Evolutionary conservation across 495 filamentous ascomycete species (phyloP).

Genomic region (Articulospora tetracladia): DNA sequence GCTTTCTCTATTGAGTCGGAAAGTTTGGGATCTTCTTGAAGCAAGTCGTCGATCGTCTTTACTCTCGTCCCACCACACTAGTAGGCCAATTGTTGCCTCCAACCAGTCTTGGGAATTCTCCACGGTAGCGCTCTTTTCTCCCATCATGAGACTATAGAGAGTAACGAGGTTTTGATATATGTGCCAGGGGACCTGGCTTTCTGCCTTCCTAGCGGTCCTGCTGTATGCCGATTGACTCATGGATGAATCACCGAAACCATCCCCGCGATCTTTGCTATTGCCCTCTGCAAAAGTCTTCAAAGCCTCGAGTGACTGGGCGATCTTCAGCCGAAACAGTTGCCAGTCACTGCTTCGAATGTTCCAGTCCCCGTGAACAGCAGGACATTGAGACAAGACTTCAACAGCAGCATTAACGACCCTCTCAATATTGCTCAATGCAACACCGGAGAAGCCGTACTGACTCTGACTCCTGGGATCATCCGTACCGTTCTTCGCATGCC

Average conservation of each 20-base stretch:
- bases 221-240: constrained; percentile 37
- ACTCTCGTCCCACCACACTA: constrained; percentile 86
- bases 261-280: constrained; percentile 28
- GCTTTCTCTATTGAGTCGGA: constrained; percentile 17
- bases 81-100: constrained; percentile 74
- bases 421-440: constrained; percentile 68
- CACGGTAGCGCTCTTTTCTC: constrained; percentile 64
- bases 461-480: constrained; percentile 47
- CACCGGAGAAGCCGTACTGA: constrained; percentile 62
- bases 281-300: constrained; percentile 74
- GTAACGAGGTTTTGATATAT: constrained; percentile 75
- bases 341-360: constrained; percentile 72
- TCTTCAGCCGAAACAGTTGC: constrained; percentile 69
- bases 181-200: constrained; percentile 79
- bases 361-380: constrained; percentile 66
- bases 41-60: constrained; percentile 43
- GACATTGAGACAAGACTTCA: constrained; percentile 64
- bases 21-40: constrained; percentile 35
- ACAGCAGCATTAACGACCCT: constrained; percentile 61
- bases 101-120: constrained; percentile 75
- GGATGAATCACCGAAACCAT: constrained; percentile 50
- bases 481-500: constrained; percentile 55
- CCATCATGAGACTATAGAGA: constrained; percentile 73
- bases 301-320: constrained; percentile 59
- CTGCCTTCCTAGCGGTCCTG: constrained; percentile 66